Evolutionary conservation across 2,329 filamentous ascomycete species (phyloP), one percentile per base, ranked within the genome.

Genomic region (Rhytidhysteron rufulum): DNA sequence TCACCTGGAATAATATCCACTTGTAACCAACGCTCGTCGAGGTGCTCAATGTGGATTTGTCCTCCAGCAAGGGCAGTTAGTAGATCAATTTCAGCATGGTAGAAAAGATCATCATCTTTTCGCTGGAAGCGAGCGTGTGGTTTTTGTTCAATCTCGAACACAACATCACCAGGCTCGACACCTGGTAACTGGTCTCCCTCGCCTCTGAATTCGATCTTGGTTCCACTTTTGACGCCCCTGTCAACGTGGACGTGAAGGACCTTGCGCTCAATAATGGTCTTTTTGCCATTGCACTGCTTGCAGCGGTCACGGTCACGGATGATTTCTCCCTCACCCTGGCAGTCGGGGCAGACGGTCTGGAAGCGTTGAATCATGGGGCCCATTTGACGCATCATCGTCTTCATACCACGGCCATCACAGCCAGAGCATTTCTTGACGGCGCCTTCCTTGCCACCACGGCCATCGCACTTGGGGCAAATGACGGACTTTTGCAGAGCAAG

Each of bases 321-420:
- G 51, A 85, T 89, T 75, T 98, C 93, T 45, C 93, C 91, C 70
- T 98, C 93, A 49, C 94, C 94, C 57, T 93, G 91, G 68, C 93
- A 98, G 72, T 98, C 94, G 20, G 90, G 87, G 79, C 93, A 98
- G 57, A 96, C 90, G 21, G 91, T 97, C 78, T 98, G 93, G 82
- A 98, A 98, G 43, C 93, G 88, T 74, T 98, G 94, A 57, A 98
- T 97, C 93, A 98, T 98, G 44, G 93, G 93, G 37, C 93, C 93
- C 90, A 98, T 97, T 73, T 98, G 93, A 65, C 94, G 86, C 93
- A 98, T 96, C 91, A 98, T 97, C 30, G 88, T 96, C 85, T 97
- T 97, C 87, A 96, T 95, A 70, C 93, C 93, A 50, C 86, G 82
- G 52, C 93, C 93, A 59, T 95, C 88, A 68, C 93, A 98, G 61